A percentile compares a stretch with the other conserved stretches of the same genome.
Conservation (phyloP, 2,329 filamentous ascomycete genomes). For the Phaeosphaeriaceae sp. region DNA sequence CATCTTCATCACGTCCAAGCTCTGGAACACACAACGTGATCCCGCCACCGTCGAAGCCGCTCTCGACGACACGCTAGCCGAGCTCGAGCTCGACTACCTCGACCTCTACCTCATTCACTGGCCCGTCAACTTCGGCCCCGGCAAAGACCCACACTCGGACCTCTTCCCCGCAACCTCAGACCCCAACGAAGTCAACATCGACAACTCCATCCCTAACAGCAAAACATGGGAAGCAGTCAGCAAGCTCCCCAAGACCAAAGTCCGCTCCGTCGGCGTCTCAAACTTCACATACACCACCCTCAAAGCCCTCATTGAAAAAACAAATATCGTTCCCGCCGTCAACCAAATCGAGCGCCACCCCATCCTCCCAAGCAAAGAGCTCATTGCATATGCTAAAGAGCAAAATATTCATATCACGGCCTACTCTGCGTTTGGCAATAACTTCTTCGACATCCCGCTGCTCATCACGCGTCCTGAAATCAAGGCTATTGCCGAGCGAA, state of each 20-base stretch:
- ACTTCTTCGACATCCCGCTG: constrained; percentile 58
- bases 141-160: constrained; percentile 49
- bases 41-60: constrained; percentile 69
- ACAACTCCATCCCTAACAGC: constrained; percentile 35
- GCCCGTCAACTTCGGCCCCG: constrained; percentile 75
- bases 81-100: constrained; percentile 88
- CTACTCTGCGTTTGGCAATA: constrained; percentile 53
- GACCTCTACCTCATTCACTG: constrained; percentile 91
- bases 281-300: constrained; percentile 47
- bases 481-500: constrained; percentile 68
- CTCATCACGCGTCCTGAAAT: constrained; percentile 73
- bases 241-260: constrained; percentile 47
- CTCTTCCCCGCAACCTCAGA: constrained; percentile 52
- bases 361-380: constrained; percentile 35
- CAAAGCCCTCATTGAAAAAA: constrained; percentile 62
- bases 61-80: constrained; percentile 73
- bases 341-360: constrained; percentile 44
- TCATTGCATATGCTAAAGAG: constrained; percentile 37
- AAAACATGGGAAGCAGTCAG: constrained; percentile 49
- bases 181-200: constrained; percentile 58
- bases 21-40: constrained; percentile 91
- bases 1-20: constrained; percentile 71
- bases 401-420: constrained; percentile 43
- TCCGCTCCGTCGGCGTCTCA: constrained; percentile 38
- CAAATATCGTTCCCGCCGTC: constrained; percentile 32